Evolutionary conservation across 352 stramenopile genomes (phyloP).

Genomic region (Phytopythium vexans): DNA sequence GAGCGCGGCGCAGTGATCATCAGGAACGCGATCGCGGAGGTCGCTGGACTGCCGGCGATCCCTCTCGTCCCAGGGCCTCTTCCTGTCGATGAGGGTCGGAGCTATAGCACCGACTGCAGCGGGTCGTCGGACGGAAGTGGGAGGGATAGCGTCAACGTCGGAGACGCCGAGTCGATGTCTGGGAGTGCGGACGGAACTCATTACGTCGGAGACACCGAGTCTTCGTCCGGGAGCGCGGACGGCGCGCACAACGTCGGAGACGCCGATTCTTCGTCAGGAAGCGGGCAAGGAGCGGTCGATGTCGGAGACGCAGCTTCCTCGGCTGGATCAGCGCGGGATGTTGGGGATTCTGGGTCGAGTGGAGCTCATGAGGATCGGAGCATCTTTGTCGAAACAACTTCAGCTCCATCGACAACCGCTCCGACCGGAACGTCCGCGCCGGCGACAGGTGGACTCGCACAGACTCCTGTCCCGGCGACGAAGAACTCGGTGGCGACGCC

Average conservation of each 20-base stretch:
- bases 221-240: background rate
- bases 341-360: background rate
- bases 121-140: background rate
- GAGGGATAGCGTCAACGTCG: constrained; percentile 1
- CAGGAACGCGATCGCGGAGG: too few species aligned
- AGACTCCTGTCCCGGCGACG: too few species aligned
- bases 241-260: background rate
- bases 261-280: constrained; percentile 2
- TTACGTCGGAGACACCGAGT: background rate
- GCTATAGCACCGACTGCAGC: background rate
- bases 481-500: too few species aligned
- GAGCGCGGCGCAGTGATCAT: too few species aligned
- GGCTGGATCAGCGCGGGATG: background rate
- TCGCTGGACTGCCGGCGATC: too few species aligned
- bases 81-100: too few species aligned
- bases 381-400: too few species aligned
- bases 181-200: background rate
- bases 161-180: background rate
- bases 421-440: too few species aligned
- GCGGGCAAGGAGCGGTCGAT: background rate
- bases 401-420: too few species aligned
- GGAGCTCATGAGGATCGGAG: too few species aligned
- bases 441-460: too few species aligned
- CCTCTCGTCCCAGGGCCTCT: too few species aligned
- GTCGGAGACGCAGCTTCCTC: constrained; percentile 1